A percentile compares a stretch with the other conserved stretches of the same genome.
Evolutionary conservation across 164 flowering plant species (phyloP).

Genomic region (Houttuynia cordata): DNA sequence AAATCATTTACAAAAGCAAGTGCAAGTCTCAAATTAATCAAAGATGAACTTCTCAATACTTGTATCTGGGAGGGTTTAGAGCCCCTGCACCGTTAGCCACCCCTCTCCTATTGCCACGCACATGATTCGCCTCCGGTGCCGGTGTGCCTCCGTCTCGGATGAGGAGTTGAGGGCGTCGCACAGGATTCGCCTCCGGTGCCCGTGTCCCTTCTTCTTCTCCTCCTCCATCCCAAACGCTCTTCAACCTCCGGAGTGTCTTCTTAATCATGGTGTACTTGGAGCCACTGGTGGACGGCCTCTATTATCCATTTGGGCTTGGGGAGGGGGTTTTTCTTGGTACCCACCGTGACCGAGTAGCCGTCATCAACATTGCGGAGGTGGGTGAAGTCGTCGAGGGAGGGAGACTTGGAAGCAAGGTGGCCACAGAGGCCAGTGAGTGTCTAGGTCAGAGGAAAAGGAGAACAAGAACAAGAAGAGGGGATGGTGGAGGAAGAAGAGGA

Average conservation of each 20-base stretch:
- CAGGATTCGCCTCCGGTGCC: too few relatives aligned
- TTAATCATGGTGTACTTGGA: slow-evolving; percentile 20
- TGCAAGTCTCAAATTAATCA: too few relatives aligned
- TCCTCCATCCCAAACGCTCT: too few relatives aligned
- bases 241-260: slow-evolving; percentile 19
- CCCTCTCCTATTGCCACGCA: too few relatives aligned
- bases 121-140: too few relatives aligned
- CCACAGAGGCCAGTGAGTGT: slow-evolving; percentile 15
- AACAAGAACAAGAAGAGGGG: neutral
- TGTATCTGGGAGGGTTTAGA: too few relatives aligned
- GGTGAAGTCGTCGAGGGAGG: slow-evolving; percentile 16
- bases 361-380: slow-evolving; percentile 12
- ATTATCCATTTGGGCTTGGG: slow-evolving; percentile 31
- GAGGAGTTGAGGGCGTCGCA: too few relatives aligned
- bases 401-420: slow-evolving; percentile 13
- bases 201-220: too few relatives aligned
- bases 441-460: neutral
- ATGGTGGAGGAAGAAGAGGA: neutral
- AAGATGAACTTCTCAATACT: too few relatives aligned
- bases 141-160: too few relatives aligned
- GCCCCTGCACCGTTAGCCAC: too few relatives aligned
- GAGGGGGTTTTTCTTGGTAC: slow-evolving; percentile 24
- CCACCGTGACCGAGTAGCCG: slow-evolving; percentile 22
- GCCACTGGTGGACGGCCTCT: slow-evolving; percentile 24
- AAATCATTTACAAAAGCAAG: too few relatives aligned